These are phyloP conservation scores for Triangularia setosa DNA, from an alignment of 2,329 filamentous ascomycete genomes.

Conservation along the genomic window DNA sequence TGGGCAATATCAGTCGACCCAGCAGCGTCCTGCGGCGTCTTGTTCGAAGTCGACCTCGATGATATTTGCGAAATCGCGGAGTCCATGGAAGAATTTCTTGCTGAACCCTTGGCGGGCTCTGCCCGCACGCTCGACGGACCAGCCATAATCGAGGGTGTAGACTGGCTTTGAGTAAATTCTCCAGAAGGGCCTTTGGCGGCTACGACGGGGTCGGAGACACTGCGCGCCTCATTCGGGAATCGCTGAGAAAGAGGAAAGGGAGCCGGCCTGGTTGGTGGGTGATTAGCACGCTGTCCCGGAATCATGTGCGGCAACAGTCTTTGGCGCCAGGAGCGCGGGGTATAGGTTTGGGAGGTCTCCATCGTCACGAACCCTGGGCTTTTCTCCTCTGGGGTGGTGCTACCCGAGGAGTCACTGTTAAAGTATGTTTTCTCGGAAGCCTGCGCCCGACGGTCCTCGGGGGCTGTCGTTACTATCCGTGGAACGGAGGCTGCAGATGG, in stretches of 20 bases:
- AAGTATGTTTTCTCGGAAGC: conserved; percentile 34
- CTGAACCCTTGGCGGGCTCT: conserved; percentile 40
- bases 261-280: conserved; percentile 16
- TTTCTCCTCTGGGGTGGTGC: conserved; percentile 31
- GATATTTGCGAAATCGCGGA: conserved; percentile 83
- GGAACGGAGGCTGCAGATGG: conserved; percentile 31
- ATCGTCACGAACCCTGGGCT: conserved; percentile 31
- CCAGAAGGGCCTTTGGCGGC: conserved; percentile 39
- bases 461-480: conserved; percentile 32
- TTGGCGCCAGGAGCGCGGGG: conserved; percentile 11
- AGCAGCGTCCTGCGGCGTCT: conserved; percentile 56
- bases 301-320: conserved; percentile 7
- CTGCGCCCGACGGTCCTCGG: conserved; percentile 26
- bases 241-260: conserved; percentile 23
- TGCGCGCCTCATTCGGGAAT: conserved; percentile 49
- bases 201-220: conserved; percentile 40
- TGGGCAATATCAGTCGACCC: conserved; percentile 70
- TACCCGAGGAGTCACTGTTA: conserved; percentile 36
- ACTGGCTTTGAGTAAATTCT: conserved; percentile 36
- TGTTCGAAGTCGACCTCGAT: conserved; percentile 53
- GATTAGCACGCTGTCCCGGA: conserved; percentile 17
- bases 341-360: background rate
- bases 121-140: conserved; percentile 41
- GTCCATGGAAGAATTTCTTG: conserved; percentile 85
- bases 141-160: conserved; percentile 43